Percentiles rank a stretch among this genome's conserved stretches.
phyloP scores from a whole-genome alignment of 495 filamentous ascomycete species.

The Hypoxylon crocopeplum region DNA sequence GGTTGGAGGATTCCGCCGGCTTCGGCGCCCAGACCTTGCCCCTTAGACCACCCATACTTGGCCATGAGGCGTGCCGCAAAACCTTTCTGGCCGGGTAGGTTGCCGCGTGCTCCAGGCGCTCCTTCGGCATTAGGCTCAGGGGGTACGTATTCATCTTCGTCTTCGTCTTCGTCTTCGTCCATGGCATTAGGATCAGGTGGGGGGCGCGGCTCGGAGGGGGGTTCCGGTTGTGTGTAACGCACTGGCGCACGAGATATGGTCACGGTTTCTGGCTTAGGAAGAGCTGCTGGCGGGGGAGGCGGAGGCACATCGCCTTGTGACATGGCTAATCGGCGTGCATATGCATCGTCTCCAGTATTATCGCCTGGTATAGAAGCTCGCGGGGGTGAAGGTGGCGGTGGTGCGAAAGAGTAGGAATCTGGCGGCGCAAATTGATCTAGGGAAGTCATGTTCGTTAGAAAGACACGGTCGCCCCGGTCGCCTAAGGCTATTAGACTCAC shows the following conservation, averaged over 20 bases:
- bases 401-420: conserved; percentile 70
- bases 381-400: conserved; percentile 64
- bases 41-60: conserved; percentile 92
- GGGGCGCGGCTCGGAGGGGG: conserved; percentile 59
- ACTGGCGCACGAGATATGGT: conserved; percentile 88
- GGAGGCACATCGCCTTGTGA: conserved; percentile 52
- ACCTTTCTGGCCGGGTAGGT: conserved; percentile 78
- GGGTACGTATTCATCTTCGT: conserved; percentile 58
- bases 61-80: conserved; percentile 87
- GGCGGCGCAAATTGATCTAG: conserved; percentile 78
- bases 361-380: conserved; percentile 57
- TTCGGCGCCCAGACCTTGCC: conserved; percentile 82
- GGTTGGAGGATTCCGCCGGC: conserved; percentile 82
- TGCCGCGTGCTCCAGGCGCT: conserved; percentile 55
- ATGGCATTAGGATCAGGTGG: conserved; percentile 48
- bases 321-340: conserved; percentile 66
- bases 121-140: conserved; percentile 27
- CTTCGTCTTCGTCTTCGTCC: conserved; percentile 58
- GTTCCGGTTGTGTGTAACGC: conserved; percentile 73
- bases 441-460: background rate
- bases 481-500: conserved; percentile 41
- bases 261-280: conserved; percentile 46
- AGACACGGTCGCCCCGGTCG: background rate
- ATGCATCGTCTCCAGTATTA: conserved; percentile 74
- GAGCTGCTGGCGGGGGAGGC: conserved; percentile 63